Conservation (phyloP, 2,329 filamentous ascomycete genomes). For the Apiospora kogelbergensis region DNA sequence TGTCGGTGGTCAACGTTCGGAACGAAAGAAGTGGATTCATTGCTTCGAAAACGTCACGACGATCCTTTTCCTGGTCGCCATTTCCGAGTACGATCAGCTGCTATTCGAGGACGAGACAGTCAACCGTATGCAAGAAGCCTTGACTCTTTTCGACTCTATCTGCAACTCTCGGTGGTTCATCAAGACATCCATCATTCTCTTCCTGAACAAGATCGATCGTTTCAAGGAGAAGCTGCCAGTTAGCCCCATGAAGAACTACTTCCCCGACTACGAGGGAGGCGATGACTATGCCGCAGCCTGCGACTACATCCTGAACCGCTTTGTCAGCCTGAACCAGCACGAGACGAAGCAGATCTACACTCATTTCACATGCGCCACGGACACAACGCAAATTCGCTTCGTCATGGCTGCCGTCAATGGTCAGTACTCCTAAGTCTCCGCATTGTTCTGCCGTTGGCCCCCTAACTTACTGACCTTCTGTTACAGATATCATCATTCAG, state of each 20-base stretch:
- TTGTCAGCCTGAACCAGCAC: conserved; percentile 97
- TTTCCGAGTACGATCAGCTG: conserved; percentile 95
- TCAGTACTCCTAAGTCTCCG: conserved; percentile 45
- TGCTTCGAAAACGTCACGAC: conserved; percentile 98
- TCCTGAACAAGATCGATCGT: conserved; percentile 85
- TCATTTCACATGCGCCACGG: conserved; percentile 97
- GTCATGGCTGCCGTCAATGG: conserved; percentile 99
- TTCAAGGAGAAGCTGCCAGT: conserved; percentile 84
- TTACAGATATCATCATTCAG: conserved; percentile 96
- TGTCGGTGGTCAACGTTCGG: conserved; percentile 90
- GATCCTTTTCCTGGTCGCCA: conserved; percentile 94
- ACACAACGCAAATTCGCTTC: conserved; percentile 98
- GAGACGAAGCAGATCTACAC: conserved; percentile 99
- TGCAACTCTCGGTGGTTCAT: conserved; percentile 91
- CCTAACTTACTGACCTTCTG: conserved; percentile 24
- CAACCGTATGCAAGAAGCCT: conserved; percentile 89
- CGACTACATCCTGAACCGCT: conserved; percentile 98
- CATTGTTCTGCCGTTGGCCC: conserved; percentile 18
- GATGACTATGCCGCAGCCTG: conserved; percentile 94
- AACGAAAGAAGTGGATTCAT: conserved; percentile 99
- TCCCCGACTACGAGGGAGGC: conserved; percentile 90
- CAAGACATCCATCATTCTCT: conserved; percentile 84
- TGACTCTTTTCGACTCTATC: conserved; percentile 84
- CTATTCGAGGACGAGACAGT: conserved; percentile 95
- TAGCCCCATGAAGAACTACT: conserved; percentile 86